Base-by-base conservation (phyloP, 2,329 filamentous ascomycete species). In the Blastomyces percursus region DNA sequence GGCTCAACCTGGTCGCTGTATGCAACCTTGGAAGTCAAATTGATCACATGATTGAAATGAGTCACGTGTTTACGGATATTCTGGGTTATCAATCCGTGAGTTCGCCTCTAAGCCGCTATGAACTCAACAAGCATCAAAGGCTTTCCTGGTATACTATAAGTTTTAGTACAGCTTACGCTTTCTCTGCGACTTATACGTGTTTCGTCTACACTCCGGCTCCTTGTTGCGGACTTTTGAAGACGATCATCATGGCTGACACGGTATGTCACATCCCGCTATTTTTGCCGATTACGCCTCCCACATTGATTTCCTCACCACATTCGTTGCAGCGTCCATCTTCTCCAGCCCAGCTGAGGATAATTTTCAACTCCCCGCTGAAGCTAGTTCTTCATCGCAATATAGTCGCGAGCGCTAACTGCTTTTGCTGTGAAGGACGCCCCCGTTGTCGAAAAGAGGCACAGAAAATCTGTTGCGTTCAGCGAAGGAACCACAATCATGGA, bases 391-490 rank as follows among this genome's bases (percentile, higher is more conserved):
- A 21, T 57, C n/a, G 35, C 54, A 57, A n/a, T 57, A 24, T 24
- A 27, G 40, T 24, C 11, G 9, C n/a, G n/a, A 57, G 21, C 24
- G 21, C 74, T 74, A 64, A 67, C 58, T 63, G 62, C 52, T 69
- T 67, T 61, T 64, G 65, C 59, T 64, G 63, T 63, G 62, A 65
- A 80, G 78, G 76, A 79, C 71, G 74, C 77, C 60, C 54, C 62
- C 19, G 27, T 67, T 52, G 64, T 65, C 40, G 64, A 66, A 46
- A 66, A 61, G 44, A 91, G 89, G 77, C 86, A 88, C 72, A 89
- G 92, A 79, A 96, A 97, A 80, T 95, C 91, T 56, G 93, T 97
- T 72, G 87, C 91, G 67, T 97, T 97, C 77, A 92, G 88, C 74
- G 89, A 94, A 77, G 90, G 90, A 72, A 85, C 90, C 71, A 84